phyloP scores from a whole-genome alignment of 1,139 yeast genomes.

The Trichomonascaceae sp. region DNA sequence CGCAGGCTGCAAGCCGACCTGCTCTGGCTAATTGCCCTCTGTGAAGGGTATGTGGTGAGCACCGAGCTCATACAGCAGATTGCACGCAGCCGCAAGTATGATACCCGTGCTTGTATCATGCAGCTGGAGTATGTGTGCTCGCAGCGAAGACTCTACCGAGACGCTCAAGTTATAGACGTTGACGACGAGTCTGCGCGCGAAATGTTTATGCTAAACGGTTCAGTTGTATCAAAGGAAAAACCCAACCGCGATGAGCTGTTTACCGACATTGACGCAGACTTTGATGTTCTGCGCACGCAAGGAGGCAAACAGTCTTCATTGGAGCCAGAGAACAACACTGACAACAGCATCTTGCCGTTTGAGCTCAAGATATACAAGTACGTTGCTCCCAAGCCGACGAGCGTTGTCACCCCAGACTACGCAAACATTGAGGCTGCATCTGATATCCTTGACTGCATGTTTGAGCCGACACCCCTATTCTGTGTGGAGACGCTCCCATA shows the following conservation, averaged over 20 bases:
- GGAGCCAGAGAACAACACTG: not conserved
- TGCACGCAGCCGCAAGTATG: constrained; percentile 28
- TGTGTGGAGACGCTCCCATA: constrained; percentile 13
- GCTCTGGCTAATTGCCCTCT: constrained; percentile 26
- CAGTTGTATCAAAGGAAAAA: not conserved
- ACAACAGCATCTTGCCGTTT: not conserved
- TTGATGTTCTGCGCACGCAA: not conserved
- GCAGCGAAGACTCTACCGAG: constrained; percentile 16
- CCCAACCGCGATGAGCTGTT: not conserved
- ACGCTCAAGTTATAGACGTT: no score
- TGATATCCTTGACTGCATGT: not conserved
- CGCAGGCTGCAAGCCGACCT: constrained; percentile 36
- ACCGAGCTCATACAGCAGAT: constrained; percentile 25
- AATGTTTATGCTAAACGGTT: no score
- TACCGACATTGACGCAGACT: not conserved
- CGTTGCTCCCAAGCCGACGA: no score
- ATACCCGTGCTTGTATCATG: constrained; percentile 43
- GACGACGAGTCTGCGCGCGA: no score
- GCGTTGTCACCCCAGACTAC: not conserved
- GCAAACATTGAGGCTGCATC: not conserved
- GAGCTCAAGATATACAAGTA: no score
- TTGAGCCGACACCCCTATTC: constrained; percentile 8
- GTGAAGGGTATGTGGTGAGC: constrained; percentile 29
- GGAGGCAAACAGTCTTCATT: not conserved
- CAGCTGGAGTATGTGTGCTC: constrained; percentile 33